Base-by-base conservation (phyloP, 1,139 yeast species). In the Blastobotrys arbuscula region DNA sequence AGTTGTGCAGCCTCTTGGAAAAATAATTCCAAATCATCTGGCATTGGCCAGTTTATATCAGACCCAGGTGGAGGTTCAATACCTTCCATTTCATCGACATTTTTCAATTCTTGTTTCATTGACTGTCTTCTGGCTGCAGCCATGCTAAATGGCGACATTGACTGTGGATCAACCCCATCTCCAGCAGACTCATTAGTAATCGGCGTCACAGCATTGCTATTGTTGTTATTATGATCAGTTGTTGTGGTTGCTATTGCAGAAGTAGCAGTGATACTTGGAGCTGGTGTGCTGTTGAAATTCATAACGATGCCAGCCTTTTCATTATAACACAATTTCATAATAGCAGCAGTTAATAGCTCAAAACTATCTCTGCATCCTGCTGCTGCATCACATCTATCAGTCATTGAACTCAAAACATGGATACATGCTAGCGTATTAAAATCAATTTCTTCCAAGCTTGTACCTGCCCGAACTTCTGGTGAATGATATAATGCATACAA, bases 331-430 rank as follows among this genome's bases (percentile, higher is more conserved):
- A 87, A 65, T 58, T 80, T 79, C 19, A 83, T 71, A 19, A 86
- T 82, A 0, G 88, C 95, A 23, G 84, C 81, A 0, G 87, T 75
- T 48, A 88, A 66, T 37, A 84, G 78, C 56, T 82, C 84, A 61
- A 84, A 83, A 24, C 85, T 81, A 52, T 82, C 86, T 45, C 78
- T 73, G 61, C 95, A 86, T 45, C 77, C 77, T 8, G 68, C 67
- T 0, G 96, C 95, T 0, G 95, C 92, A 53, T 84, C 90, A 65
- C 95, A 86, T 44, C 81, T 74, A 48, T 81, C 88, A 20, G 75
- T 70, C 59, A 88, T 69, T 16, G 84, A 77, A 21, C 75, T 73
- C 51, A 88, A 66, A 1, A 86, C 84, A 18, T 72, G 72, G 45
- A 82, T 70, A 52, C 92, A 83, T 40, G 78, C 76, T 31, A 71